Base-by-base conservation (phyloP, 306 rosid species). In the Quercus mongolica region DNA sequence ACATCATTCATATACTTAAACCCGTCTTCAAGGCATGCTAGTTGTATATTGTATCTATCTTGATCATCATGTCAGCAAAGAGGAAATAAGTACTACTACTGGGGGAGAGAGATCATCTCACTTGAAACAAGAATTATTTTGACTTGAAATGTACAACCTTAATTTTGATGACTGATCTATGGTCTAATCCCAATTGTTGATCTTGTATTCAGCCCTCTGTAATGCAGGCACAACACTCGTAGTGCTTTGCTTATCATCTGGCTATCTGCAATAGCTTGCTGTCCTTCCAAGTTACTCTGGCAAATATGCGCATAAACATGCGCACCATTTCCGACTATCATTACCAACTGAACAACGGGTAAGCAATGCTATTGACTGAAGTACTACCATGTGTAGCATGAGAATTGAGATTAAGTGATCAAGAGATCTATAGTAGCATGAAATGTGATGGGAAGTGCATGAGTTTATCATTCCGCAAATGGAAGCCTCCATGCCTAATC, bases 1-100 rank as follows among this genome's bases (percentile, higher is more conserved):
- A 85, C 94, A 95, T 74, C 96, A 91, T 83, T 90, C 80, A 76
- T 79, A 69, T 69, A 72, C 86, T 33, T 85, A 35, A 68, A 68
- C 52, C 52, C 9, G 28, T 68, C 26, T 68, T 35, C 26, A 31
- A 68, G 72, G 51, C 72, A 65, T 33, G 52, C 17, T 68, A 68
- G 49, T 68, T 33, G 71, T 64, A 10, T 67, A 35, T 4, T 33
- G 14, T 21, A 12, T 23, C 67, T 67, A 10, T 68, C 13, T 63
- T 63, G 20, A 63, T 15, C 68, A 25, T 62, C 69, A 62, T 10
- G n/a, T 62, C 69, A 5, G 19, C 15, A 25, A 6, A 2, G 30
- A 19, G 44, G 51, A 67, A 67, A 33, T 67, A 18, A 67, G n/a
- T 17, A 67, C 41, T 35, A 25, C 26, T 25, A 35, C 26, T 19